Percentiles rank a stretch among this genome's conserved stretches.
Evolutionary conservation across 2,329 filamentous ascomycete genomes (phyloP).

Genomic region (Aspergillus candidus): DNA sequence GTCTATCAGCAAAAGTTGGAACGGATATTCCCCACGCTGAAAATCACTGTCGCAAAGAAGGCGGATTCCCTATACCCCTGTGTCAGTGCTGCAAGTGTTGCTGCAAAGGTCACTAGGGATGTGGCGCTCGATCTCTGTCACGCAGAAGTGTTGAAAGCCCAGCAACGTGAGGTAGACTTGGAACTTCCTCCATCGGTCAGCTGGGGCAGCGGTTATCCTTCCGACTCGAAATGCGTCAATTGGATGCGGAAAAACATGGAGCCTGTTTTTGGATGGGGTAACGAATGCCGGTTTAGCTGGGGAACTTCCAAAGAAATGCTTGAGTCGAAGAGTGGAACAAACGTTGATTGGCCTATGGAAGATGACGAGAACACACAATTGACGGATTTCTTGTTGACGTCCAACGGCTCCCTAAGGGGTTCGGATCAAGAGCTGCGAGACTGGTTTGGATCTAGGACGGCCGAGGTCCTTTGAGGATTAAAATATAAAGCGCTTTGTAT

Average conservation of each 20-base stretch:
- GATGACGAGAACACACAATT: conserved; percentile 67
- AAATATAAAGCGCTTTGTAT: conserved; percentile 8
- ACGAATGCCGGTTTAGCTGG: conserved; percentile 93
- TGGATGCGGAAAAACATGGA: conserved; percentile 89
- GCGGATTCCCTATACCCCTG: conserved; percentile 88
- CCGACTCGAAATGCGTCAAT: conserved; percentile 68
- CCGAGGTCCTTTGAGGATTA: conserved; percentile 60
- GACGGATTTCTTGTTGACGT: conserved; percentile 65
- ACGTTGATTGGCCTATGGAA: conserved; percentile 76
- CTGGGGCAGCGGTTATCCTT: conserved; percentile 94
- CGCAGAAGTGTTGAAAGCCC: conserved; percentile 42
- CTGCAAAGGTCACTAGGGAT: conserved; percentile 92
- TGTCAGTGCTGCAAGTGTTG: conserved; percentile 89
- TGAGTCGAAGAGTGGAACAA: conserved; percentile 64
- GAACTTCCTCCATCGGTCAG: conserved; percentile 35
- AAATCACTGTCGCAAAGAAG: conserved; percentile 78
- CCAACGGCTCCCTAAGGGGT: conserved; percentile 34
- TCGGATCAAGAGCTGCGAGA: conserved; percentile 60
- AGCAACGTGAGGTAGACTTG: conserved; percentile 24
- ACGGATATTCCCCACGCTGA: conserved; percentile 70
- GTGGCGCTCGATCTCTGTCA: conserved; percentile 78
- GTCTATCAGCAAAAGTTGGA: conserved; percentile 81
- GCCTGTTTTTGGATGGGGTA: conserved; percentile 89
- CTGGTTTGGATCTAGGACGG: conserved; percentile 72
- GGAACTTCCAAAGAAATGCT: conserved; percentile 90